Conservation (phyloP, 139 green algal genomes). For the Zygnema cylindricum region DNA sequence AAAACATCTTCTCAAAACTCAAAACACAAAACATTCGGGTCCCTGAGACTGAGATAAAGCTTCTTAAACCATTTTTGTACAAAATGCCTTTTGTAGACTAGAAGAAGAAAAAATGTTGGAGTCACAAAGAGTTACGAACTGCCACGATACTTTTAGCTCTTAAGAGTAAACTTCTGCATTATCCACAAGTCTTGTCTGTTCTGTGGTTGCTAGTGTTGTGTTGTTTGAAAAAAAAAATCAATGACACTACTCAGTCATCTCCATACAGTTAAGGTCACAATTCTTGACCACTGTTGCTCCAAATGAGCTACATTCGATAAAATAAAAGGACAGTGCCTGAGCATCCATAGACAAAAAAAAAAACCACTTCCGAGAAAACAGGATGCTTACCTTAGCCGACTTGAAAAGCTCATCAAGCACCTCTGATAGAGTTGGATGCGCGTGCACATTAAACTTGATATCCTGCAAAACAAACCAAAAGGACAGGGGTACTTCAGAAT, state of each 20-base stretch:
- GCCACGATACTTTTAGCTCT: not conserved
- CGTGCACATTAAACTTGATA: slow-evolving; percentile 98
- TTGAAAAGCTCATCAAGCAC: slow-evolving; percentile 97
- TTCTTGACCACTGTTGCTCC: not conserved
- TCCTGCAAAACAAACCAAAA: slow-evolving; percentile 69
- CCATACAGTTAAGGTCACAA: not conserved
- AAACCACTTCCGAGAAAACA: not conserved
- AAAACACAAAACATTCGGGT: too few species aligned
- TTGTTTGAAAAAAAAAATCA: not conserved
- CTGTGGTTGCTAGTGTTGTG: too few species aligned
- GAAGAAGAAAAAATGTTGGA: too few species aligned
- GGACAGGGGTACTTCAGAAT: too few species aligned
- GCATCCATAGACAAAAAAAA: too few species aligned
- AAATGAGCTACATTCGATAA: not conserved
- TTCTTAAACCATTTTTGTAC: too few species aligned
- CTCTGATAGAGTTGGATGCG: slow-evolving; percentile 96
- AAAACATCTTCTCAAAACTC: too few species aligned
- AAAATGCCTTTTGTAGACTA: too few species aligned
- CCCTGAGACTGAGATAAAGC: too few species aligned
- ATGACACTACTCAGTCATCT: not conserved
- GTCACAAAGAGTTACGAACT: not conserved
- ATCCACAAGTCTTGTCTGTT: too few species aligned
- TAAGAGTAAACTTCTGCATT: too few species aligned
- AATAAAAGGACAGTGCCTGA: not conserved
- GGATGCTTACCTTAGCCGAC: slow-evolving; percentile 49